These are phyloP conservation scores for Nelumbo lutea DNA, from an alignment of 164 flowering plant genomes.

Conservation along the genomic window DNA sequence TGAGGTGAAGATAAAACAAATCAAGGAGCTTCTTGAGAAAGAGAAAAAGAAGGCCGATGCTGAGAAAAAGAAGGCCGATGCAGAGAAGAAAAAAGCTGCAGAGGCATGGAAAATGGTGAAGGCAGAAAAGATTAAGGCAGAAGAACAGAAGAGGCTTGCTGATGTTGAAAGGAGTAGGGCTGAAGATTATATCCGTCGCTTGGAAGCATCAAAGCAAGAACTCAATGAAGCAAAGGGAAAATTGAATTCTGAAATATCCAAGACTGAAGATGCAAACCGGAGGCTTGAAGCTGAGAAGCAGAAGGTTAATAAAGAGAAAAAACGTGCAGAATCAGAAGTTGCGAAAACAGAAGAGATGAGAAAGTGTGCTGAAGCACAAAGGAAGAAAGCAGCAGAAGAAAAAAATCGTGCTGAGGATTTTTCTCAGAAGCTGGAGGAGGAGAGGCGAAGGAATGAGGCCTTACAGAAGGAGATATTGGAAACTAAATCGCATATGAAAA, in stretches of 20 bases:
- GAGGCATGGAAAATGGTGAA: conserved; percentile 38
- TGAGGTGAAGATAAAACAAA: too few relatives aligned
- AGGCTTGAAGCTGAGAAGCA: conserved; percentile 43
- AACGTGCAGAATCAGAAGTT: conserved; percentile 37
- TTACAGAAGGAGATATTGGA: conserved; percentile 33
- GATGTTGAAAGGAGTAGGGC: conserved; percentile 36
- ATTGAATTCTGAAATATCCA: conserved; percentile 24
- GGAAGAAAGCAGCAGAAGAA: conserved; percentile 37
- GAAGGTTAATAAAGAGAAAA: conserved; percentile 32
- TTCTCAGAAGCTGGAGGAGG: conserved; percentile 37
- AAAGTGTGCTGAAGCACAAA: conserved; percentile 28
- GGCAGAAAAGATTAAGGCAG: conserved; percentile 42
- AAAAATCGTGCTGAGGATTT: conserved; percentile 32
- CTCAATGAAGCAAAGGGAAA: conserved; percentile 29
- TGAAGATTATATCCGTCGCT: conserved; percentile 38
- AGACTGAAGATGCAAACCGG: conserved; percentile 33
- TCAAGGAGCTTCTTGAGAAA: too few relatives aligned
- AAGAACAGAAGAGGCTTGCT: conserved; percentile 38
- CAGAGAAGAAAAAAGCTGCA: conserved; percentile 38
- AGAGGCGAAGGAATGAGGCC: conserved; percentile 26
- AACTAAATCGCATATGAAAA: conserved; percentile 26
- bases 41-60: conserved; percentile 33
- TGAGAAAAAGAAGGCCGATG: conserved; percentile 32
- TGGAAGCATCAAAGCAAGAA: conserved; percentile 37
- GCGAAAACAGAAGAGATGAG: conserved; percentile 32